Evolutionary conservation across 2,329 filamentous ascomycete species (phyloP).

Genomic region (Tolypocladium tundrense): DNA sequence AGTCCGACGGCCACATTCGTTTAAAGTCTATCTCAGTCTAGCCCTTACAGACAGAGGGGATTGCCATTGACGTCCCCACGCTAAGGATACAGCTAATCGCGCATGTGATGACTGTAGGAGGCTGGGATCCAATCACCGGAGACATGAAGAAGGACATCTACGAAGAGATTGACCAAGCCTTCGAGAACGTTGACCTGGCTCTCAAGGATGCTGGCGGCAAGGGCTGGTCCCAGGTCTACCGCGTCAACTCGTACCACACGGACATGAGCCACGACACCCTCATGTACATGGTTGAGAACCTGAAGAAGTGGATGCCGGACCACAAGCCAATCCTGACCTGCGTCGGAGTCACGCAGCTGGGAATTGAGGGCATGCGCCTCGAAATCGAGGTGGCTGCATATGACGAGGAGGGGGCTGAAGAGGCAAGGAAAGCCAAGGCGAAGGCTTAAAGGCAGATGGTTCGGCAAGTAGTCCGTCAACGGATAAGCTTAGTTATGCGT

Average conservation of each 20-base stretch:
- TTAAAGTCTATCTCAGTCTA: too few relatives aligned
- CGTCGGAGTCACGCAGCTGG: constrained; percentile 39
- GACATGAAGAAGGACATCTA: constrained; percentile 24
- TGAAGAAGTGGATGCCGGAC: constrained; percentile 39
- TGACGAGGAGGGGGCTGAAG: constrained; percentile 10
- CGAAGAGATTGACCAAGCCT: constrained; percentile 40
- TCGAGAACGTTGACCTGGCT: constrained; percentile 43
- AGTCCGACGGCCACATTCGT: too few relatives aligned
- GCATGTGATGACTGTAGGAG: constrained; percentile 11
- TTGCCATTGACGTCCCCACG: too few relatives aligned
- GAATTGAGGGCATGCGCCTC: constrained; percentile 39
- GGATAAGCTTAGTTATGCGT: too few relatives aligned
- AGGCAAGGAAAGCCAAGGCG: not conserved
- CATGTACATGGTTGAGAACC: constrained; percentile 32
- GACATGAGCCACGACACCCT: constrained; percentile 28
- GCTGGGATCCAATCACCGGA: constrained; percentile 16
- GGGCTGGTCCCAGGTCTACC: constrained; percentile 45
- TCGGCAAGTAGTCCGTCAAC: too few relatives aligned
- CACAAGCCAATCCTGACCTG: constrained; percentile 44
- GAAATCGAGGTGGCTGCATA: constrained; percentile 48
- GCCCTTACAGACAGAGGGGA: too few relatives aligned
- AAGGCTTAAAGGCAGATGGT: not conserved
- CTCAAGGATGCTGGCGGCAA: constrained; percentile 43
- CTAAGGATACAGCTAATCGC: not conserved
- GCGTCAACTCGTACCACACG: constrained; percentile 34